phyloP scores from a whole-genome alignment of 192 early-diverging fungal genomes.

The Pilaira anomala region DNA sequence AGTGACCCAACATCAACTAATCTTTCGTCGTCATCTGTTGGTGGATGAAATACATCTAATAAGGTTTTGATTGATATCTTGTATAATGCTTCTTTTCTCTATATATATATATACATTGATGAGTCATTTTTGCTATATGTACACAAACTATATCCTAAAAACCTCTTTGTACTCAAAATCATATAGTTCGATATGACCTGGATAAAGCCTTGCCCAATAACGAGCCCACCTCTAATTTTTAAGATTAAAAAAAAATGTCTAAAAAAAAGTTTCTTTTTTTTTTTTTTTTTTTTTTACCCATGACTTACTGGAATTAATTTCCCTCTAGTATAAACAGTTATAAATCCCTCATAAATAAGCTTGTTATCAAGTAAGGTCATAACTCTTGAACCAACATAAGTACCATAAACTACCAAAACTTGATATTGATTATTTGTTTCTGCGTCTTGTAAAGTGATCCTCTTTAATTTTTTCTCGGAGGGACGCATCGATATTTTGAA shows the following conservation, averaged over 20 bases:
- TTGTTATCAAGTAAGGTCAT: constrained; percentile 15
- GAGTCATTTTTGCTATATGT: background rate
- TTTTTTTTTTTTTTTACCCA: background rate
- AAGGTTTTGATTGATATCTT: constrained; percentile 18
- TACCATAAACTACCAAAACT: constrained; percentile 24
- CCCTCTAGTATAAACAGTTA: constrained; percentile 34
- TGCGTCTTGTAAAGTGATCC: constrained; percentile 13
- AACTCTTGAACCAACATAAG: constrained; percentile 16
- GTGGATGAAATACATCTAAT: constrained; percentile 26
- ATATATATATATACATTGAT: background rate
- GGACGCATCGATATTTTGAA: constrained; percentile 10
- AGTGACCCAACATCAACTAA: constrained; percentile 30
- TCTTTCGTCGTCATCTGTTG: constrained; percentile 28
- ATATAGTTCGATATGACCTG: constrained; percentile 24
- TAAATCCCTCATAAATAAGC: constrained; percentile 23
- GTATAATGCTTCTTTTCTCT: constrained; percentile 2
- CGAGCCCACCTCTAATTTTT: constrained; percentile 30
- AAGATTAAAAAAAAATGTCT: constrained; percentile 14
- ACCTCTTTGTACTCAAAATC: constrained; percentile 41
- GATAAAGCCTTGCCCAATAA: constrained; percentile 30
- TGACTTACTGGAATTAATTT: constrained; percentile 26
- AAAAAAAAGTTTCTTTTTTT: background rate
- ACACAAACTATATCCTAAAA: background rate
- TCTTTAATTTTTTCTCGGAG: constrained; percentile 17
- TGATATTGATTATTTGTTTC: constrained; percentile 14